A percentile compares a stretch with the other conserved stretches of the same genome.
Evolutionary conservation across 257 asterid genomes (phyloP).

Genomic region (Gentiana straminea): DNA sequence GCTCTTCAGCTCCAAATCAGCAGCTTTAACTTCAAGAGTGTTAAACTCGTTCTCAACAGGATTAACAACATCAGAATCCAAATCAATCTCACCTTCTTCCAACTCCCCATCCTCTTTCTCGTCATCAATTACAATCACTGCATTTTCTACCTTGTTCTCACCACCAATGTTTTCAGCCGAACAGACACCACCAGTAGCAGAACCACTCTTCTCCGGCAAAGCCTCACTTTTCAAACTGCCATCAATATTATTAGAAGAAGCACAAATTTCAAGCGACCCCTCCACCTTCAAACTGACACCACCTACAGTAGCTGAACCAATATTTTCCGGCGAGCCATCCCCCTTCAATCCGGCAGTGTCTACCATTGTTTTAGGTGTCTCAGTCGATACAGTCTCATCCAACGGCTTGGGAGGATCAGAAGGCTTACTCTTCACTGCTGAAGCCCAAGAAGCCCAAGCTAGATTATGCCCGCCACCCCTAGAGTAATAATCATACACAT

Average conservation of each 20-base stretch:
- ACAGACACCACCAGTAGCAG: conserved; percentile 1
- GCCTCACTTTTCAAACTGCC: conserved; percentile 1
- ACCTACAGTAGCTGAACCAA: conserved; percentile 6
- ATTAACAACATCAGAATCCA: conserved; percentile 56
- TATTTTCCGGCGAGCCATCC: conserved; percentile 3
- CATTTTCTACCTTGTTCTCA: conserved; percentile 24
- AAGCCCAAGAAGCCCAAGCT: conserved; percentile 99
- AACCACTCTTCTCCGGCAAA: neutral
- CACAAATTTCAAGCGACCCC: no score
- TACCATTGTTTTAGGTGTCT: conserved; percentile 11
- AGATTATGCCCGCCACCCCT: conserved; percentile 71
- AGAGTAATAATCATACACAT: conserved; percentile 56
- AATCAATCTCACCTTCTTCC: conserved; percentile 99
- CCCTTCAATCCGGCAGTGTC: conserved; percentile 7
- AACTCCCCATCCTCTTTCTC: conserved; percentile 84
- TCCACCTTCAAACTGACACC: no score
- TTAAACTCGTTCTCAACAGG: conserved; percentile 12
- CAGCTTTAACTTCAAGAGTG: conserved; percentile 12
- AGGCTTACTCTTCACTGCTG: conserved; percentile 89
- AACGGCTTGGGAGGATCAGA: conserved; percentile 48
- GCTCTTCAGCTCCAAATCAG: conserved; percentile 22
- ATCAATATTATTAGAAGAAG: neutral
- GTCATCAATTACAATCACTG: conserved; percentile 49
- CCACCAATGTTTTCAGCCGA: neutral
- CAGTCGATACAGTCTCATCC: conserved; percentile 63